Percentiles rank a stretch among this genome's conserved stretches.
These are phyloP conservation scores for Barnettozyma pratensis DNA, from an alignment of 805 yeast species.

Conservation along the genomic window DNA sequence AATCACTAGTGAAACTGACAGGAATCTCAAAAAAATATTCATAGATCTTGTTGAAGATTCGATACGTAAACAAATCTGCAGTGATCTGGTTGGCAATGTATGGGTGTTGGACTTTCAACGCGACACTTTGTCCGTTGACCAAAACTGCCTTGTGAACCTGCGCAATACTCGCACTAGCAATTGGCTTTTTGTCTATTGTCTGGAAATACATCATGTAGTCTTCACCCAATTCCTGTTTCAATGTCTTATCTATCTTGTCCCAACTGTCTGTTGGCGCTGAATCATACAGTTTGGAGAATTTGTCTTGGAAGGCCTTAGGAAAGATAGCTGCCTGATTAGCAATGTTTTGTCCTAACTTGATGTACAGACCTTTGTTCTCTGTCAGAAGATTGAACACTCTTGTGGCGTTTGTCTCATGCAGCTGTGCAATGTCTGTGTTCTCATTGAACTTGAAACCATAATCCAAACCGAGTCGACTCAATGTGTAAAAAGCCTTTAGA, in stretches of 20 bases:
- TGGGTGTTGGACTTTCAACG: slow-evolving; percentile 62
- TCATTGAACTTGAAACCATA: slow-evolving; percentile 51
- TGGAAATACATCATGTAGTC: slow-evolving; percentile 38
- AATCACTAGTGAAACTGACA: slow-evolving; percentile 47
- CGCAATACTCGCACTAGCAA: slow-evolving; percentile 74
- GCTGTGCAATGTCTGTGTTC: slow-evolving; percentile 39
- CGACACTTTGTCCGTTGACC: slow-evolving; percentile 46
- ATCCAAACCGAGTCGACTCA: slow-evolving; percentile 51
- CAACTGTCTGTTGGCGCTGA: slow-evolving; percentile 60
- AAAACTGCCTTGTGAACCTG: slow-evolving; percentile 59
- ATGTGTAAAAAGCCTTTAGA: slow-evolving; percentile 40
- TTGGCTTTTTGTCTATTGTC: slow-evolving; percentile 47
- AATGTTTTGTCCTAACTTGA: slow-evolving; percentile 74
- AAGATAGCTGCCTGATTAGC: slow-evolving; percentile 70
- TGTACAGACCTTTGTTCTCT: slow-evolving; percentile 56
- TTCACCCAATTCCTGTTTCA: slow-evolving; percentile 37
- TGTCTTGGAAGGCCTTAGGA: slow-evolving; percentile 58
- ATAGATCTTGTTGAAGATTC: slow-evolving; percentile 45
- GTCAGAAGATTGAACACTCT: slow-evolving; percentile 40
- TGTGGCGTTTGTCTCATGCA: slow-evolving; percentile 58
- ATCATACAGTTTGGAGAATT: slow-evolving; percentile 57
- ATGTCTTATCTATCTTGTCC: slow-evolving; percentile 36
- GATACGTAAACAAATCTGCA: slow-evolving; percentile 58
- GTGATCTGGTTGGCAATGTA: slow-evolving; percentile 55
- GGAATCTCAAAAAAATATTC: slow-evolving; percentile 62